Base-by-base conservation (phyloP, 1,284 basidiomycete genomes). In the Cutaneotrichosporon sp. region DNA sequence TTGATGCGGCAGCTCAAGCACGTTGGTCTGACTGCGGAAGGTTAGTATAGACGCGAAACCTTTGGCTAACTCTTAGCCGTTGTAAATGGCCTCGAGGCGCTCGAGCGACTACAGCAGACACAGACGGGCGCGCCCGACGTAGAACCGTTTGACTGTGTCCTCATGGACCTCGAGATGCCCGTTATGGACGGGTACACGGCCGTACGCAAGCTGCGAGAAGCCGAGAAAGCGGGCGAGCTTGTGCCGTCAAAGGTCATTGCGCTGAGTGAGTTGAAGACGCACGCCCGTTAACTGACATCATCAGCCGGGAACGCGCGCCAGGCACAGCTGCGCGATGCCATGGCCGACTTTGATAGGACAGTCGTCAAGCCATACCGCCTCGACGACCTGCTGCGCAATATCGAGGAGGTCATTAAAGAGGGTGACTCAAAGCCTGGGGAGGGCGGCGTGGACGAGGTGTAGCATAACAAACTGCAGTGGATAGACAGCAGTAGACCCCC, bases 131-230 rank as follows among this genome's bases (percentile, higher is more conserved):
- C 20, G 14, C 21, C 41, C 41, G 22, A n/a, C 22, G 23, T n/a
- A 7, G 41, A 42, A 23, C 22, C 22, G 3, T 75, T 68, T 56
- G 69, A 74, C 46, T 68, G 66, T 37, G 58, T 73, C 15, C 58
- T 76, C 20, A 72, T 75, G 67, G 75, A 76, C 49, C 58, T 73
- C 8, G 72, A 73, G 44, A 74, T 74, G 73, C 72, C 73, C 14
- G 60, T 60, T 23, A 60, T 60, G 59, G 55, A 60, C 55, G 59
- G 59, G 7, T 56, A 62, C 37, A 53, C 52, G 12, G 54, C 62
- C 1, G 47, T 54, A 10, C 30, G 37, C 10, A 33, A 20, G 1
- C 46, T 62, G 10, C 56, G 62, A 7, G 47, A 33, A 18, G 51
- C 54, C 23, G 60, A 62, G 41, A 40, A 34, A 1, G 23, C 33